A percentile compares a stretch with the other conserved stretches of the same genome.
These are phyloP conservation scores for Nemania diffusa DNA, from an alignment of 2,329 filamentous ascomycete genomes.

Conservation along the genomic window DNA sequence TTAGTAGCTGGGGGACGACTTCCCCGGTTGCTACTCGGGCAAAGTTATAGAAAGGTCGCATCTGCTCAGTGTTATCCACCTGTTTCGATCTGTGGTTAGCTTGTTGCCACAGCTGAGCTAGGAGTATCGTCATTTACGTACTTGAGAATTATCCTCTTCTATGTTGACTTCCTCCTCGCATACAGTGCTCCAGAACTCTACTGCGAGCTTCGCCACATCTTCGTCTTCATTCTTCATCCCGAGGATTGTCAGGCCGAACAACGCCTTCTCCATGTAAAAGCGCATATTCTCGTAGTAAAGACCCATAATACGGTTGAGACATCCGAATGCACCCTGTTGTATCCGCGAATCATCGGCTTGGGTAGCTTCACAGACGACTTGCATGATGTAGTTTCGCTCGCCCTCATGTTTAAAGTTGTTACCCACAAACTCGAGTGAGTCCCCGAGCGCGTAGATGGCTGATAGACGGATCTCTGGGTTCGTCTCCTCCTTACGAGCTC, in stretches of 20 bases:
- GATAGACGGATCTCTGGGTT: constrained; percentile 91
- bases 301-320: constrained; percentile 97
- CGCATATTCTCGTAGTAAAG: constrained; percentile 99
- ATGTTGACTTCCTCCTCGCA: constrained; percentile 99
- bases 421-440: constrained; percentile 96
- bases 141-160: constrained; percentile 92
- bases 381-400: constrained; percentile 99
- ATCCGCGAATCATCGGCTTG: constrained; percentile 91
- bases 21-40: constrained; percentile 91
- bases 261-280: constrained; percentile 99
- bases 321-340: constrained; percentile 95
- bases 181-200: constrained; percentile 99
- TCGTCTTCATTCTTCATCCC: constrained; percentile 99
- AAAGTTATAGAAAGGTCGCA: constrained; percentile 96
- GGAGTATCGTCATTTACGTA: constrained; percentile 52
- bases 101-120: constrained; percentile 10
- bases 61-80: constrained; percentile 80
- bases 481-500: constrained; percentile 93
- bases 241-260: constrained; percentile 96
- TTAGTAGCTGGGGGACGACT: constrained; percentile 90
- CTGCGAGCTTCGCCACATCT: constrained; percentile 96
- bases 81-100: constrained; percentile 45
- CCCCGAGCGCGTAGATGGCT: constrained; percentile 91
- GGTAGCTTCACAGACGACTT: constrained; percentile 98
- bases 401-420: constrained; percentile 99